A percentile compares a stretch with the other conserved stretches of the same genome.
These are phyloP conservation scores for Colletotrichum godetiae DNA, from an alignment of 2,329 filamentous ascomycete genomes.

Conservation along the genomic window DNA sequence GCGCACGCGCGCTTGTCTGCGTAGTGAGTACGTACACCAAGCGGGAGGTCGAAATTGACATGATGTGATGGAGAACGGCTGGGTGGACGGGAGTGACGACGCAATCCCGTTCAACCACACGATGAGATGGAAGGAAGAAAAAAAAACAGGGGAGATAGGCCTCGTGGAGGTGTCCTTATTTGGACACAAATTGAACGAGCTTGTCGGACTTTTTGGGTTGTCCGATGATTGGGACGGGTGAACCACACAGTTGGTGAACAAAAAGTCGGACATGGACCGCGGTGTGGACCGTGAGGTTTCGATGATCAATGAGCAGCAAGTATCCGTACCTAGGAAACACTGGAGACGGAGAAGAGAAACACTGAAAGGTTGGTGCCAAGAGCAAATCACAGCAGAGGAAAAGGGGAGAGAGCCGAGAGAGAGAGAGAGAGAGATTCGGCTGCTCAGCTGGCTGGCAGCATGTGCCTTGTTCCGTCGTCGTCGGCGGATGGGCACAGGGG, in stretches of 20 bases:
- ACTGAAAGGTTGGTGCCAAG: background rate
- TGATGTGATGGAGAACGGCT: too few species aligned
- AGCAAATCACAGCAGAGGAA: background rate
- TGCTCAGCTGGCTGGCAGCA: too few species aligned
- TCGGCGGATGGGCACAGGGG: background rate
- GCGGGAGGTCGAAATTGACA: too few species aligned
- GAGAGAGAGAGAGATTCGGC: background rate
- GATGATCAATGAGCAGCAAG: background rate
- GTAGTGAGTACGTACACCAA: too few species aligned
- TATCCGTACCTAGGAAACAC: too few species aligned
- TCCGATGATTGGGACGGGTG: background rate
- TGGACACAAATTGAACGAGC: background rate
- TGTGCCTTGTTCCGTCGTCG: background rate
- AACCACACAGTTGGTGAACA: background rate
- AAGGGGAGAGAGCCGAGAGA: background rate
- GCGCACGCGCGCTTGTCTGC: background rate
- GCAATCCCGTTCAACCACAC: background rate
- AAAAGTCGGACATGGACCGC: background rate
- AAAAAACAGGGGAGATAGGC: background rate
- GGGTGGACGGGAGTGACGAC: background rate
- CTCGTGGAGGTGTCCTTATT: background rate
- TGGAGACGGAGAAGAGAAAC: background rate
- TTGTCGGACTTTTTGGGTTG: background rate
- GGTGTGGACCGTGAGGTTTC: background rate
- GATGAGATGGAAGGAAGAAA: background rate